Evolutionary conservation across 2,329 filamentous ascomycete genomes (phyloP), one percentile per base, ranked within the genome.

Genomic region (Ophiocordyceps camponoti-rufipedis): DNA sequence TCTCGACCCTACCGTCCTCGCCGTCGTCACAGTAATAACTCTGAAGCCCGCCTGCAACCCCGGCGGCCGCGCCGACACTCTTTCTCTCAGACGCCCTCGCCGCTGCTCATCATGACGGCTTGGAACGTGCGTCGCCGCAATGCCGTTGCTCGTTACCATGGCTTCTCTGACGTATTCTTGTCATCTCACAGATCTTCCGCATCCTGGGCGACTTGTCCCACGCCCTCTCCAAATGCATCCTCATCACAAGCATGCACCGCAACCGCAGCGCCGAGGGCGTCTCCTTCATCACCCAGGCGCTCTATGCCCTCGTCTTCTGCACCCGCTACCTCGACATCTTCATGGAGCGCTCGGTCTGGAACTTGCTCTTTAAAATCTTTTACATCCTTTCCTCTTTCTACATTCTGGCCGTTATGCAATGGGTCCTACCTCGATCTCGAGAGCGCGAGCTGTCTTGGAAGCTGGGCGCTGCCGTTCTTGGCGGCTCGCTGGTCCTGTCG

Each of bases 391-490:
- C 83, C 5, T 89, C 84, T 1, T 72, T 88, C 50, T 95, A 94
- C 62, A 91, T 88, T 55, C 75, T 95, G 50, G 81, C 74, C 47
- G 64, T 94, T 50, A 95, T 96, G 87, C 82, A 86, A 61, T 82
- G 80, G 64, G 68, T 87, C 19, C 94, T 78, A 61, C 82, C 88
- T 11, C 76, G 89, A 32, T 94, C 88, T n/a, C 70, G 88, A 40
- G 89, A 96, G 64, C 73, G 80, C 45, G 89, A 96, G 66, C 77
- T 86, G 54, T 84, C 87, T n/a, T 95, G 89, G 88, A 94, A 88
- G 64, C 69, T 95, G 51, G 85, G 85, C 40, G 77, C 77, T 28
- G 75, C 75, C 51, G 80, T 80, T 45, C 63, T 89, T 2, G 70
- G 65, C 12, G 81, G 74, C 4, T 80, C 80, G 18, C 56, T 85